Percentiles rank a stretch among this genome's conserved stretches.
Evolutionary conservation across 305 asterid genomes (phyloP).

Genomic region (Fraxinus paxiana): DNA sequence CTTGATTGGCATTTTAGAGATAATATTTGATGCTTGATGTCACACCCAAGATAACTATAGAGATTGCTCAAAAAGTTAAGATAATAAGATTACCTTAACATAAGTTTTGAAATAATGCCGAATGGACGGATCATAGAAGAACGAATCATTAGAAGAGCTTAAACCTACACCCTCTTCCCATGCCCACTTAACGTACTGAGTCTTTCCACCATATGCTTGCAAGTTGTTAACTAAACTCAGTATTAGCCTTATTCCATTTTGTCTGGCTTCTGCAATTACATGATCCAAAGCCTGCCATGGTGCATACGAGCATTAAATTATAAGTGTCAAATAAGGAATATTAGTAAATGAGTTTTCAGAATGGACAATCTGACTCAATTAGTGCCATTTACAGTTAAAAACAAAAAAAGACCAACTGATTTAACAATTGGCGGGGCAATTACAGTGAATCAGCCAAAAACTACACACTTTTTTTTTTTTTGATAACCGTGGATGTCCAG

Average conservation of each 20-base stretch:
- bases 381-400: not conserved
- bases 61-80: not conserved
- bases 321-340: slow-evolving; percentile 10
- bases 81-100: slow-evolving; percentile 55
- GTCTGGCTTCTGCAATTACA: slow-evolving; percentile 84
- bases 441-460: slow-evolving; percentile 21
- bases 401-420: slow-evolving; percentile 1
- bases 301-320: slow-evolving; percentile 6
- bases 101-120: slow-evolving; percentile 81
- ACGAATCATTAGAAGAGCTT: slow-evolving; percentile 94
- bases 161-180: slow-evolving; percentile 95
- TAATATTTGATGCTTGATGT: not conserved
- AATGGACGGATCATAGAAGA: slow-evolving; percentile 93
- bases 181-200: slow-evolving; percentile 97
- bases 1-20: not conserved
- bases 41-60: not conserved
- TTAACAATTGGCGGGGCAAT: slow-evolving; percentile 16
- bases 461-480: too few relatives aligned
- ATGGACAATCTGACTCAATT: slow-evolving; percentile 6
- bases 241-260: slow-evolving; percentile 66
- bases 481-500: too few relatives aligned
- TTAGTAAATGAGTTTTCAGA: not conserved
- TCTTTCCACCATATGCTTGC: slow-evolving; percentile 95
- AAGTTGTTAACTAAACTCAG: slow-evolving; percentile 85
- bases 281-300: slow-evolving; percentile 75